These are phyloP conservation scores for Hymenochaete sp. DNA, from an alignment of 1,284 basidiomycete species.

Conservation along the genomic window DNA sequence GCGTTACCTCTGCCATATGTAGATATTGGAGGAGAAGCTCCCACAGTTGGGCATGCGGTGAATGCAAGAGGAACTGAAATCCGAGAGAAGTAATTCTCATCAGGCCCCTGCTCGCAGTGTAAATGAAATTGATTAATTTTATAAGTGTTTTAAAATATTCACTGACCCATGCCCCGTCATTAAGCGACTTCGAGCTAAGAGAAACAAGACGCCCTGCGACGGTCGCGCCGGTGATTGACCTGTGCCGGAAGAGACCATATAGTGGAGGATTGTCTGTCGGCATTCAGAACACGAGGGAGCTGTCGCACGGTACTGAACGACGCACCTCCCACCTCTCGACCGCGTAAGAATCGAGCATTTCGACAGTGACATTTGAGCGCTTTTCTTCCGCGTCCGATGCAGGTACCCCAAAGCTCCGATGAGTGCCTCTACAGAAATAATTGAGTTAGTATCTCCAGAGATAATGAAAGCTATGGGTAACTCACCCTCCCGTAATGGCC, in stretches of 20 bases:
- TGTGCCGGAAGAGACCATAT: slow-evolving; percentile 93
- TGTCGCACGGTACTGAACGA: slow-evolving; percentile 10
- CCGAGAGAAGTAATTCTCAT: slow-evolving; percentile 89
- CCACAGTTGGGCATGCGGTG: slow-evolving; percentile 98
- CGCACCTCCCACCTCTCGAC: slow-evolving; percentile 90
- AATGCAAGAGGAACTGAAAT: slow-evolving; percentile 94
- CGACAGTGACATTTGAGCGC: slow-evolving; percentile 43
- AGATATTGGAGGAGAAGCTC: slow-evolving; percentile 88
- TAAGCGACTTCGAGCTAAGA: slow-evolving; percentile 79
- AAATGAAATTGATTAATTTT: slow-evolving; percentile 1
- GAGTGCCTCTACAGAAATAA: slow-evolving; percentile 58
- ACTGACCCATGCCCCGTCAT: slow-evolving; percentile 57
- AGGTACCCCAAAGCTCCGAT: slow-evolving; percentile 85
- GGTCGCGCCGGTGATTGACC: slow-evolving; percentile 60
- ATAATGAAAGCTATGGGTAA: slow-evolving; percentile 14
- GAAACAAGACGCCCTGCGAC: slow-evolving; percentile 73
- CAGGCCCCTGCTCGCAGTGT: slow-evolving; percentile 35
- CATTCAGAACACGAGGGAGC: slow-evolving; percentile 9
- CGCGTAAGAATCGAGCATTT: slow-evolving; percentile 77
- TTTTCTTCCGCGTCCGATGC: slow-evolving; percentile 53
- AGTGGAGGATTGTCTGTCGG: slow-evolving; percentile 87
- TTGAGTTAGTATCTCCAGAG: background rate
- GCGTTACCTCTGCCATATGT: slow-evolving; percentile 72
- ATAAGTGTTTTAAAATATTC: slow-evolving; percentile 22
- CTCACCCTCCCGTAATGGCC: slow-evolving; percentile 89